Evolutionary conservation across 78 protist genomes (phyloP), one percentile per base, ranked within the genome.

Genomic region (Protostelium mycophagum): DNA sequence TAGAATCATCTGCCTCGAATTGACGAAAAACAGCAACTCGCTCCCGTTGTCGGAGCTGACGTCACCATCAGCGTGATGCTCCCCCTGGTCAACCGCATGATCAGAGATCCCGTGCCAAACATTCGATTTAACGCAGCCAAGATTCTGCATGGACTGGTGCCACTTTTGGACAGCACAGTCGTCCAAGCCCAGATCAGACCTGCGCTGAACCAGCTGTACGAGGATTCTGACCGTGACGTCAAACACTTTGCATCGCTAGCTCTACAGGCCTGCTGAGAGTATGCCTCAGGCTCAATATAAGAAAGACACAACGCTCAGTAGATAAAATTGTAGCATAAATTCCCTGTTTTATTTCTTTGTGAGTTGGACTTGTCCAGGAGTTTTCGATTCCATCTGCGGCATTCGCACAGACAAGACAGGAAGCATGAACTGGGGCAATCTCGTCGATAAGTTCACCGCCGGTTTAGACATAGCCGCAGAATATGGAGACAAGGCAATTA

Each of bases 51-150:
- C 25, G 96, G 92, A 28, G 36, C 88, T 16, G 97, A 92, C 36
- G 51, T 90, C 0, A 83, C 97, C 35, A 0, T 39, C 0, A 1
- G 63, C 10, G 29, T 84, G 0, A 73, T 98, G 92, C 88, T 97
- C 37, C 98, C 98, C 1, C 89, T 95, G 16, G 91, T 90, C 28
- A 5, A 91, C 35, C 29, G 63, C 35, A 34, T 97, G 94, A 95
- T 90, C 1, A 0, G 31, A 25, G 99, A 98, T 84, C 35, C 92
- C 28, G 99, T 98, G 5, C 96, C 99, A 86, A 98, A 98, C 88
- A 91, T 98, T 1, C 91, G 99, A 87, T 98, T 98, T 92, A 98
- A 98, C 91, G 98, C 90, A 25, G 98, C 98, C 39, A 96, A 95
- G 86, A 91, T 97, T 23, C 94, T 98, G 63, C 91, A 84, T 73